Percentiles rank a stretch among this genome's conserved stretches.
These are phyloP conservation scores for Paulownia fortunei DNA, from an alignment of 257 asterid genomes.

Conservation along the genomic window DNA sequence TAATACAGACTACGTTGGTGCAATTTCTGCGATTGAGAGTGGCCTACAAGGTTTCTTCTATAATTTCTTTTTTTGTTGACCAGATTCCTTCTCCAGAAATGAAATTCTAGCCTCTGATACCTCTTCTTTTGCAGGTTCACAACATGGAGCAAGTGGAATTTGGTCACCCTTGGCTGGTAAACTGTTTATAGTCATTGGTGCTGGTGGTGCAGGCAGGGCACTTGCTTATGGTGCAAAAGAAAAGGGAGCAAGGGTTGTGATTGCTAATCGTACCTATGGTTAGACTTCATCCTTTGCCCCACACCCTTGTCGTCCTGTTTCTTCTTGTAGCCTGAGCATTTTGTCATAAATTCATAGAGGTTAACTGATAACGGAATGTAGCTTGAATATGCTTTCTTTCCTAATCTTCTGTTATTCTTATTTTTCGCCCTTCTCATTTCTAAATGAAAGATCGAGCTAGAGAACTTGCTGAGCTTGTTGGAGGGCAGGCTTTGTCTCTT, in stretches of 20 bases:
- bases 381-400: not conserved
- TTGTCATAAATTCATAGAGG: not conserved
- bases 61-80: constrained; percentile 18
- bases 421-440: not conserved
- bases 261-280: constrained; percentile 97
- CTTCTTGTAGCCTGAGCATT: constrained; percentile 14
- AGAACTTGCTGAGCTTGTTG: constrained; percentile 78
- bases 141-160: constrained; percentile 31
- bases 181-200: constrained; percentile 87
- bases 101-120: constrained; percentile 20
- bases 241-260: constrained; percentile 92
- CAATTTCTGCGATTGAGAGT: constrained; percentile 89
- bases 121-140: constrained; percentile 46
- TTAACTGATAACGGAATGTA: not conserved
- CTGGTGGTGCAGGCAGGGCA: constrained; percentile 99
- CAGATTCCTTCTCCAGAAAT: constrained; percentile 17
- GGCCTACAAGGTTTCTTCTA: constrained; percentile 70
- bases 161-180: constrained; percentile 81
- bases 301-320: constrained; percentile 1
- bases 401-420: not conserved
- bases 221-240: constrained; percentile 96
- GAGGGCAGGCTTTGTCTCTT: constrained; percentile 83
- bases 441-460: constrained; percentile 80
- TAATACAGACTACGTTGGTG: constrained; percentile 94
- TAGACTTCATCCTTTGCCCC: constrained; percentile 31